Evolutionary conservation across 306 rosid species (phyloP).

Genomic region (Prunus dulcis): DNA sequence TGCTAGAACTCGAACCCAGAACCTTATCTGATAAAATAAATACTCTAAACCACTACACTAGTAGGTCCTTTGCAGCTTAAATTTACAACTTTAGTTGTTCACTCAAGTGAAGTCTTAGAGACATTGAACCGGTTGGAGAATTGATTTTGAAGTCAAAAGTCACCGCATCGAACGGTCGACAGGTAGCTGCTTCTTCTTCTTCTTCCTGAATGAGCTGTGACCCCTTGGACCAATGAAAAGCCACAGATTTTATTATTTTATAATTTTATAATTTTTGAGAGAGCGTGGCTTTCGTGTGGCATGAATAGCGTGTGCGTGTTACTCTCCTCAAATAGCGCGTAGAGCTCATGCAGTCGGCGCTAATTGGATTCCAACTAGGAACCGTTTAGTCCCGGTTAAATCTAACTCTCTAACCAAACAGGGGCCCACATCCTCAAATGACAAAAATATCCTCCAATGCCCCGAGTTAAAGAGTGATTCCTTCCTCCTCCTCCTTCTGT

Average conservation of each 20-base stretch:
- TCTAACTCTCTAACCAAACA: constrained; percentile 17
- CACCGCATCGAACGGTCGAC: background rate
- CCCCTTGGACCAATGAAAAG: background rate
- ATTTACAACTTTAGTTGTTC: too few species aligned
- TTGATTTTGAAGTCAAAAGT: background rate
- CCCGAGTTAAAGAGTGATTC: constrained; percentile 6
- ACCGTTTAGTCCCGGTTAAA: constrained; percentile 34
- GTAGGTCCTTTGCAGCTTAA: too few species aligned
- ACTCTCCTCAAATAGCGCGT: constrained; percentile 26
- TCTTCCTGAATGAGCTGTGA: background rate
- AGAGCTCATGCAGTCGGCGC: constrained; percentile 43
- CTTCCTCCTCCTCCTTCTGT: constrained; percentile 20
- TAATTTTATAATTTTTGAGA: background rate
- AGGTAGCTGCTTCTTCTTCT: background rate
- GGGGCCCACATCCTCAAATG: background rate
- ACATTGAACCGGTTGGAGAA: constrained; percentile 4
- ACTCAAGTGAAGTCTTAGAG: background rate
- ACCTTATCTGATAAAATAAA: fast-evolving
- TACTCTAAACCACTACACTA: fast-evolving
- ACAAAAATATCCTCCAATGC: constrained; percentile 1
- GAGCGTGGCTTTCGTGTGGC: constrained; percentile 41
- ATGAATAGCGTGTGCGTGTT: constrained; percentile 22
- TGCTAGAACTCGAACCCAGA: too few species aligned
- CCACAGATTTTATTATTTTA: background rate
- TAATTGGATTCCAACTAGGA: background rate